phyloP scores from a whole-genome alignment of 129 eudicot species.

The Pittosporum tobira region DNA sequence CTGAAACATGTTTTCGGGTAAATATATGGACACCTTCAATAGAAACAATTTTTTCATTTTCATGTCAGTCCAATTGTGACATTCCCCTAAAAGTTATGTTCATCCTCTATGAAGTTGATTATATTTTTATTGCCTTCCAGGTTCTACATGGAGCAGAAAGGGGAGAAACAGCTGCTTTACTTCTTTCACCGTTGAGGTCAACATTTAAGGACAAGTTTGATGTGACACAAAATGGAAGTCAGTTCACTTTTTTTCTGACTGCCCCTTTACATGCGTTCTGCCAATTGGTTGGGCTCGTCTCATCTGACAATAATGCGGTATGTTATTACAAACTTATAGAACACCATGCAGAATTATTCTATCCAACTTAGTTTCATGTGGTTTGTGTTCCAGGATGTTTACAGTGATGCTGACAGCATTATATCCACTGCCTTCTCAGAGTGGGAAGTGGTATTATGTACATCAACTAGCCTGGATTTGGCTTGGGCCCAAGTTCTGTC shows the following conservation, averaged over 20 bases:
- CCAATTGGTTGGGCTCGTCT: slow-evolving; percentile 64
- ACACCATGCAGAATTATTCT: not conserved
- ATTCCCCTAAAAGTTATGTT: not conserved
- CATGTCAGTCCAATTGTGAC: not conserved
- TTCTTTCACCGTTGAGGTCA: slow-evolving; percentile 81
- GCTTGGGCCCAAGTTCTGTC: slow-evolving; percentile 92
- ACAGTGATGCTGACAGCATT: slow-evolving; percentile 59
- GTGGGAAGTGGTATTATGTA: slow-evolving; percentile 87
- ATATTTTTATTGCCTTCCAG: slow-evolving; percentile 34
- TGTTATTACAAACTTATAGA: slow-evolving; percentile 4
- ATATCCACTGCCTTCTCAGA: slow-evolving; percentile 65
- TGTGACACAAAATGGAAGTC: slow-evolving; percentile 54
- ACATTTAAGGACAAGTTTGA: slow-evolving; percentile 61
- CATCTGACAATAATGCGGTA: slow-evolving; percentile 42
- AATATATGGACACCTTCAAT: not conserved
- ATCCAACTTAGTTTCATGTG: slow-evolving; percentile 6
- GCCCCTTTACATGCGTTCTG: slow-evolving; percentile 90
- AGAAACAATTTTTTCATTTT: not conserved
- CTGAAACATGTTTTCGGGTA: not conserved
- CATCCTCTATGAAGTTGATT: slow-evolving; percentile 1
- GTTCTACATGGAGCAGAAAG: slow-evolving; percentile 91
- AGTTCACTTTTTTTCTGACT: slow-evolving; percentile 80
- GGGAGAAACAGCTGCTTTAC: slow-evolving; percentile 75
- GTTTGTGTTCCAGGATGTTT: slow-evolving; percentile 40
- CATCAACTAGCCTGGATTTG: slow-evolving; percentile 54